Evolutionary conservation across 2,329 filamentous ascomycete genomes (phyloP).

Genomic region (Periconia digitata): DNA sequence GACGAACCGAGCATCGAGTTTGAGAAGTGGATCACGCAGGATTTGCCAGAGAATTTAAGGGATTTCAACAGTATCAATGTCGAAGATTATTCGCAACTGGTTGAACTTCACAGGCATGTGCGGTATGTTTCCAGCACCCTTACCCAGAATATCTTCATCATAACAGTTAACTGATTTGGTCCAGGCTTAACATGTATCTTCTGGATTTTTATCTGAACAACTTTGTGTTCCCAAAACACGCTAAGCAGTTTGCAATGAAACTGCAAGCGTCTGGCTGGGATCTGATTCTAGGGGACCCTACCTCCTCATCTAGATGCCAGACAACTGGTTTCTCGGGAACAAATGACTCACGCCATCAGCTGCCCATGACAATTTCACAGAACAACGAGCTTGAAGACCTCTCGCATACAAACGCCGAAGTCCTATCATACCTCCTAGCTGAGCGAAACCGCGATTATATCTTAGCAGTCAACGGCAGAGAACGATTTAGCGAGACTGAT

Average conservation of each 20-base stretch:
- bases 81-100: slow-evolving; percentile 55
- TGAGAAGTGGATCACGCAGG: slow-evolving; percentile 54
- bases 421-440: slow-evolving; percentile 61
- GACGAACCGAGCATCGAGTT: slow-evolving; percentile 62
- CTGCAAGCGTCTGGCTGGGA: slow-evolving; percentile 70
- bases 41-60: slow-evolving; percentile 50
- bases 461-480: slow-evolving; percentile 30
- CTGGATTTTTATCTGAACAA: slow-evolving; percentile 68
- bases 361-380: slow-evolving; percentile 65
- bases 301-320: slow-evolving; percentile 21
- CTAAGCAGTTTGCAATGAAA: slow-evolving; percentile 65
- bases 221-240: slow-evolving; percentile 66
- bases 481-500: slow-evolving; percentile 48
- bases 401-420: slow-evolving; percentile 64
- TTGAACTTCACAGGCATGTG: slow-evolving; percentile 39
- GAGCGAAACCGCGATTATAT: slow-evolving; percentile 54
- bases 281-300: slow-evolving; percentile 52
- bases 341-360: slow-evolving; percentile 62
- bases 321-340: slow-evolving; percentile 74
- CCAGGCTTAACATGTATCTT: slow-evolving; percentile 52
- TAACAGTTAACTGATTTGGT: too few species aligned
- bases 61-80: slow-evolving; percentile 63
- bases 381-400: slow-evolving; percentile 62
- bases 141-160: too few species aligned
- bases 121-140: slow-evolving; percentile 6